Conservation (phyloP, 345 rosid species). For the Excoecaria cochinchinensis region DNA sequence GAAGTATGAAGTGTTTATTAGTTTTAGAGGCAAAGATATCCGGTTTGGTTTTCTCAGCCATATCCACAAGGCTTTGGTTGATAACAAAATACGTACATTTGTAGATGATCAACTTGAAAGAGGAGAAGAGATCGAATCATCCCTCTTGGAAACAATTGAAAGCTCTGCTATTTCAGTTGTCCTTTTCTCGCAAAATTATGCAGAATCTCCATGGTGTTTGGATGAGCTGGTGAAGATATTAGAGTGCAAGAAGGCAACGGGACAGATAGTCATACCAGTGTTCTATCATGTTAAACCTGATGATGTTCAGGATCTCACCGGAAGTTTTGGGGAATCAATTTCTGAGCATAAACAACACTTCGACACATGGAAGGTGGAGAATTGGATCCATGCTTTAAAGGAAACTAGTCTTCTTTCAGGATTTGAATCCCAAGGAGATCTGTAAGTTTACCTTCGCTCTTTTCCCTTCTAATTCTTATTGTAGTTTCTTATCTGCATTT, state of each 20-base stretch:
- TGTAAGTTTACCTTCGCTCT: neutral
- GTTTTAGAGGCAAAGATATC: slow-evolving; percentile 13
- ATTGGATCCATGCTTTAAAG: neutral
- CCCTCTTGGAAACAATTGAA: slow-evolving; percentile 2
- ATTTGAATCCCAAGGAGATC: neutral
- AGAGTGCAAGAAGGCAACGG: neutral
- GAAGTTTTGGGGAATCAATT: neutral
- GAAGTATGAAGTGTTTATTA: slow-evolving; percentile 6
- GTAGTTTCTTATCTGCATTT: too few species aligned
- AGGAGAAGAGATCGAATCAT: neutral
- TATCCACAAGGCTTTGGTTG: neutral
- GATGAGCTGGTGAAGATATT: slow-evolving; percentile 15
- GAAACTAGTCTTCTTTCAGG: neutral
- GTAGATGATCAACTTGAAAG: slow-evolving; percentile 3
- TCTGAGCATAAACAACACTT: neutral
- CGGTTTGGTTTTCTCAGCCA: slow-evolving; percentile 1
- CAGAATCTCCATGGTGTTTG: slow-evolving; percentile 15
- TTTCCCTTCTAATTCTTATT: too few species aligned
- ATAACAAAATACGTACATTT: neutral
- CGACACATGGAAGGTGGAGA: neutral
- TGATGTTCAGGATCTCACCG: neutral
- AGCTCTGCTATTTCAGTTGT: slow-evolving; percentile 4
- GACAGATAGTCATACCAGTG: slow-evolving; percentile 2
- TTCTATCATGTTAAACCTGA: slow-evolving; percentile 2
- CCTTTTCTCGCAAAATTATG: slow-evolving; percentile 11